These are phyloP conservation scores for Schizonepeta tenuifolia DNA, from an alignment of 257 asterid species.

Conservation along the genomic window DNA sequence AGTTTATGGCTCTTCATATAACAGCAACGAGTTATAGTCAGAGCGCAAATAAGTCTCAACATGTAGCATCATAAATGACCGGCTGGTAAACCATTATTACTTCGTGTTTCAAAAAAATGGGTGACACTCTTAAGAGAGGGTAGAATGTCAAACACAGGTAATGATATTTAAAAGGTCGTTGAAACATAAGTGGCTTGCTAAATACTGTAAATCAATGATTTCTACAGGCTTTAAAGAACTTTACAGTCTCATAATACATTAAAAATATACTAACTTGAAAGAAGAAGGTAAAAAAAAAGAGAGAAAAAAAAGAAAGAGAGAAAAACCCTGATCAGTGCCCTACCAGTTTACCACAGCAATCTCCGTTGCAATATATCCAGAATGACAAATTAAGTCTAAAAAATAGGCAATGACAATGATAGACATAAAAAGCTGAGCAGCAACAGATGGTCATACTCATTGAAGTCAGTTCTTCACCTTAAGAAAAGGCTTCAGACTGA, in stretches of 20 bases:
- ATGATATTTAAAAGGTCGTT: background rate
- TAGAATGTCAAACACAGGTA: slow-evolving; percentile 8
- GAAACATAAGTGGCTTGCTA: background rate
- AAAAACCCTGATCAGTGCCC: background rate
- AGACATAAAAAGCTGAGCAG: background rate
- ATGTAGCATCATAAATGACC: background rate
- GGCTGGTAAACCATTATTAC: background rate
- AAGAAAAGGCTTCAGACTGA: too few relatives aligned
- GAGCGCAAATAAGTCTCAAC: background rate
- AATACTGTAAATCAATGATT: background rate
- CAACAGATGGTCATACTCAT: too few relatives aligned
- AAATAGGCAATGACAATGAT: background rate
- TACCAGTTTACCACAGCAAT: background rate
- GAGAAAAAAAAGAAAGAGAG: too few relatives aligned
- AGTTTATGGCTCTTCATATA: background rate
- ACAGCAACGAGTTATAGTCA: background rate
- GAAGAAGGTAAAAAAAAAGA: too few relatives aligned
- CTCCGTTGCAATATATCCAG: background rate
- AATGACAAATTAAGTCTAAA: background rate
- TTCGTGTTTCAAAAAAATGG: background rate
- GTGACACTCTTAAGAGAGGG: background rate
- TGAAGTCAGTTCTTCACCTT: too few relatives aligned
- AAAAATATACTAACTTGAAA: background rate
- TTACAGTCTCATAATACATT: background rate
- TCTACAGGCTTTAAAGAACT: background rate